These are phyloP conservation scores for Ulota crispa DNA, from an alignment of 225 moss, liverwort and hornwort genomes.

Conservation along the genomic window DNA sequence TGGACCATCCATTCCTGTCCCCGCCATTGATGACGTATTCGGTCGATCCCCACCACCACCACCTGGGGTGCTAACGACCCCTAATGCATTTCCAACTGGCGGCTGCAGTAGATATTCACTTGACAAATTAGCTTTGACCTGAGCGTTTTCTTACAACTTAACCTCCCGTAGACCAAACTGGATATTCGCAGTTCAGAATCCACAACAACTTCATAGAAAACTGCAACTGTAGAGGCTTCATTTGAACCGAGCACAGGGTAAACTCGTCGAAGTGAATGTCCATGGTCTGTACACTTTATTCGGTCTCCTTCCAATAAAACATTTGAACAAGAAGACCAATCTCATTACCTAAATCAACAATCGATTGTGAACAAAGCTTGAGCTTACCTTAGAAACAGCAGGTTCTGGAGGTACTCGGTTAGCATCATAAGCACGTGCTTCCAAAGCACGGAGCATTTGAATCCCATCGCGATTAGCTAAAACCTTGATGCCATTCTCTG, in stretches of 20 bases:
- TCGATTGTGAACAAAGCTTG: background rate
- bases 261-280: background rate
- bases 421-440: conserved; percentile 78
- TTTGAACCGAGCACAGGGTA: background rate
- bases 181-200: conserved; percentile 1
- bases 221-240: background rate
- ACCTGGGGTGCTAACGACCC: conserved; percentile 73
- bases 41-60: conserved; percentile 85
- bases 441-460: conserved; percentile 74
- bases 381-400: conserved; percentile 77
- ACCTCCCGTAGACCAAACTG: background rate
- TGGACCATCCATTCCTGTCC: conserved; percentile 82
- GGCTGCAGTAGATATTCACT: conserved; percentile 61
- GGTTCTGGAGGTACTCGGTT: conserved; percentile 79
- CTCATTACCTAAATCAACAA: background rate
- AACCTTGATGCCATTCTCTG: conserved; percentile 95
- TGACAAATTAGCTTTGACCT: conserved; percentile 28
- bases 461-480: conserved; percentile 88
- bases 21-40: conserved; percentile 79
- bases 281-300: background rate
- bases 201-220: conserved; percentile 10
- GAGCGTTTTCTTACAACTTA: background rate
- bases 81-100: conserved; percentile 81
- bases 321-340: background rate
- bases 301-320: background rate